Evolutionary conservation across 345 rosid genomes (phyloP), one percentile per base, ranked within the genome.

Genomic region (Citrus inodora): DNA sequence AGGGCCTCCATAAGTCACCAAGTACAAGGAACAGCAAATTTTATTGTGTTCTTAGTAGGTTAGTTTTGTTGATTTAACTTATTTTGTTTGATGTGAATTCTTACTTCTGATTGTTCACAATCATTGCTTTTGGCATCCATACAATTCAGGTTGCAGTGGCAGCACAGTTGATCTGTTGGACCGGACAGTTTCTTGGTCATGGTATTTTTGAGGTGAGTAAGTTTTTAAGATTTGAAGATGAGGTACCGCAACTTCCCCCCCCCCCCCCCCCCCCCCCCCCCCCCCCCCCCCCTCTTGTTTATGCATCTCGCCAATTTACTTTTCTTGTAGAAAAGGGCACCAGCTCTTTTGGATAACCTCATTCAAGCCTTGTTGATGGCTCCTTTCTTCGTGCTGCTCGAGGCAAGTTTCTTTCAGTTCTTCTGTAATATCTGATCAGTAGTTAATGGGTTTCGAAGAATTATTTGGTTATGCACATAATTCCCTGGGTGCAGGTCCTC

Each of bases 311-410:
- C 65, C 58, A 21, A 46, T 25, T 67, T 11, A n/a, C 56, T 71
- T 42, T 42, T 63, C 71, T 58, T 33, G 60, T 67, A 95, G 99
- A 91, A 87, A 86, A 93, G 99, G 13, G 94, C 98, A 58, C 97
- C 98, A 1, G 97, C 98, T 25, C 86, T 95, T 67, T 67, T 93
- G 75, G 98, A 93, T 85, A 92, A 93, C 82, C 83, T 95, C 74
- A 56, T 70, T n/a, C 98, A 91, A 78, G 98, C 99, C 53, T 78
- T 95, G 76, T 79, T 92, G 24, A 92, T 87, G 90, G 98, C 99
- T 80, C 99, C 98, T 33, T 93, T 91, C 87, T 93, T 92, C n/a
- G 99, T 93, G 17, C 76, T 93, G 77, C 96, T 95, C 0, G 98
- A 95, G 98, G 97, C 91, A 83, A 32, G 73, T 70, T 48, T 33